Percentiles rank a stretch among this genome's conserved stretches.
Conservation (phyloP, 208 protist genomes). For the Acanthamoeba lenticulata region DNA sequence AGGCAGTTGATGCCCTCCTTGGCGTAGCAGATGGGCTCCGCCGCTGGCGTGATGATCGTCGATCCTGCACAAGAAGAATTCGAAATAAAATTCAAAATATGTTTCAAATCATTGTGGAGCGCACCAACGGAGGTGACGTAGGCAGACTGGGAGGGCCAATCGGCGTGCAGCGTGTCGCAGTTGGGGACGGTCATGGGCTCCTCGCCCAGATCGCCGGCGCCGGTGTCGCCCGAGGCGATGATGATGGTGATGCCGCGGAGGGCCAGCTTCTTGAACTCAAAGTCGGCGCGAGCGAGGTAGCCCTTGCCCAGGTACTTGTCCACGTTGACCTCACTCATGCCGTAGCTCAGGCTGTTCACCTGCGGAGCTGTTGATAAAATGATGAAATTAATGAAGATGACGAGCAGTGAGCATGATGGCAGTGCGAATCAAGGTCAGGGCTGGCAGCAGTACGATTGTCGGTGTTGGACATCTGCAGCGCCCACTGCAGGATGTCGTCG, state of each 20-base stretch:
- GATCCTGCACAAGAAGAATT: neutral
- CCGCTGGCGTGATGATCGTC: slow-evolving; percentile 40
- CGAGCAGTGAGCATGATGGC: no score
- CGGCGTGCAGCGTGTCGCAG: slow-evolving; percentile 1
- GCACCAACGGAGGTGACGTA: slow-evolving; percentile 38
- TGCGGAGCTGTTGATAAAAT: slow-evolving; percentile 34
- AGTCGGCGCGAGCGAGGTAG: slow-evolving; percentile 70
- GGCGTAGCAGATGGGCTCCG: slow-evolving; percentile 71
- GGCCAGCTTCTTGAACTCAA: slow-evolving; percentile 69
- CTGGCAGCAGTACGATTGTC: neutral
- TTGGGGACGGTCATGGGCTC: neutral
- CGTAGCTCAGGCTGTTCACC: slow-evolving; percentile 73
- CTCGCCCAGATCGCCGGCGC: slow-evolving; percentile 4
- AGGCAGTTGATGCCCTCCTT: neutral
- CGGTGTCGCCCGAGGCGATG: slow-evolving; percentile 72
- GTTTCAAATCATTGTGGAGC: neutral
- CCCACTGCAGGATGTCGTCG: slow-evolving; percentile 38
- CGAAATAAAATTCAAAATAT: no score
- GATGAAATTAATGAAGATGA: no score
- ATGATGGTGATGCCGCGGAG: slow-evolving; percentile 71
- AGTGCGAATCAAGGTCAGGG: no score
- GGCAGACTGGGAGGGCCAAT: slow-evolving; percentile 69
- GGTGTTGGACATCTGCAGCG: slow-evolving; percentile 45
- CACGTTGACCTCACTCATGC: slow-evolving; percentile 63
- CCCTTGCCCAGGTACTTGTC: slow-evolving; percentile 66